phyloP scores from a whole-genome alignment of 179 eudicot genomes.

The Nepenthes alata region DNA sequence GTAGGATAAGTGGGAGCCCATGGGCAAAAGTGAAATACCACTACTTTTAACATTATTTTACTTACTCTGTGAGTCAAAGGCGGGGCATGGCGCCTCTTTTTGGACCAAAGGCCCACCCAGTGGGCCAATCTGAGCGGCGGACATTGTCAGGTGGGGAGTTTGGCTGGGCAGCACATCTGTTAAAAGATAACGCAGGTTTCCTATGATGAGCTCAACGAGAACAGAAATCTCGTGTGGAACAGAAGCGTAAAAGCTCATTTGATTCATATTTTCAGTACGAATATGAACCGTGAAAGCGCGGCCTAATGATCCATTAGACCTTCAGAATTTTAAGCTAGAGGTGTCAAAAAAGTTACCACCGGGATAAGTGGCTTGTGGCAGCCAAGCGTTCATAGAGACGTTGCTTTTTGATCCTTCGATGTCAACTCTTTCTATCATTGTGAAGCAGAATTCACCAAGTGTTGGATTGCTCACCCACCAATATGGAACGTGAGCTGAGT shows the following conservation, averaged over 20 bases:
- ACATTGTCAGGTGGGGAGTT: no score
- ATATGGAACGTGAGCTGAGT: no score
- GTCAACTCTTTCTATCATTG: no score
- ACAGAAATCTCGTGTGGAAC: constrained; percentile 59
- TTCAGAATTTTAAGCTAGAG: constrained; percentile 47
- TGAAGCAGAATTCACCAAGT: no score
- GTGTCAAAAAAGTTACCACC: constrained; percentile 7
- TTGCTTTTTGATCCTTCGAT: constrained; percentile 11
- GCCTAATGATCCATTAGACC: constrained; percentile 63
- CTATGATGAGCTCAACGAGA: constrained; percentile 63
- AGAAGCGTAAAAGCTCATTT: constrained; percentile 65
- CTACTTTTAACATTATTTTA: no score
- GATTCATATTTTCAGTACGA: constrained; percentile 64
- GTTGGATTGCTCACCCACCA: no score
- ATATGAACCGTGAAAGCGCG: constrained; percentile 64
- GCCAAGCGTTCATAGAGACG: constrained; percentile 27
- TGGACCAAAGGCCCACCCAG: no score
- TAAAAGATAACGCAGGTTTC: constrained; percentile 53
- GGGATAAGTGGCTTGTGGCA: constrained; percentile 25
- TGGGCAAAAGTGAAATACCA: no score
- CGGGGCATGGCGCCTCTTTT: no score
- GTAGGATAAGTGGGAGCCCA: no score
- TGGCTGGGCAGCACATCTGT: constrained; percentile 34
- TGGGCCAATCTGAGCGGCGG: no score
- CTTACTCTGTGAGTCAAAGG: no score